phyloP scores from a whole-genome alignment of 768 basidiomycete species.

The Boletus insuetus region DNA sequence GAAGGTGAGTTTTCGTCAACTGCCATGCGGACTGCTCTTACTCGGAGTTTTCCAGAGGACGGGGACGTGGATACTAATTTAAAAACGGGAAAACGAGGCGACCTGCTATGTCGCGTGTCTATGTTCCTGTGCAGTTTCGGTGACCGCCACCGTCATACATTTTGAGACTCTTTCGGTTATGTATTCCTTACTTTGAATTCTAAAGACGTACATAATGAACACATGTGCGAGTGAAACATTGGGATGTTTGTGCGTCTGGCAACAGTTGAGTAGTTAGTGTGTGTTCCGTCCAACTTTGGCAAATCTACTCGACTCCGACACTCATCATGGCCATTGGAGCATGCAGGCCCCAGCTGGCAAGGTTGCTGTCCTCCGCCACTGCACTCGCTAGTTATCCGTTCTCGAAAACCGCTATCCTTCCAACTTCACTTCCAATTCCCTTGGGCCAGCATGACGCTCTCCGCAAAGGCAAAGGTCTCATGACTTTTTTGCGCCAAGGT shows the following conservation, averaged over 20 bases:
- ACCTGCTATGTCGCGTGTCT: slow-evolving; percentile 6
- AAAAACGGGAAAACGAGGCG: slow-evolving; percentile 24
- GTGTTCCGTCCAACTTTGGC: slow-evolving; percentile 14
- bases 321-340: slow-evolving; percentile 9
- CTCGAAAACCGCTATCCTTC: slow-evolving; percentile 63
- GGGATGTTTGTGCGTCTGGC: not conserved
- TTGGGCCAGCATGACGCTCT: slow-evolving; percentile 42
- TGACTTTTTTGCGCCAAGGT: slow-evolving; percentile 67
- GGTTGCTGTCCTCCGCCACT: slow-evolving; percentile 25
- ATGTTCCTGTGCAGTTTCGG: slow-evolving; percentile 8
- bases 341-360: slow-evolving; percentile 11
- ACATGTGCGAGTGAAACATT: not conserved
- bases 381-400: slow-evolving; percentile 54
- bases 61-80: slow-evolving; percentile 66
- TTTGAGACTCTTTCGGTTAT: slow-evolving; percentile 20
- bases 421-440: slow-evolving; percentile 41
- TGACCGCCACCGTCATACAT: slow-evolving; percentile 13
- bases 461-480: slow-evolving; percentile 70
- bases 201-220: slow-evolving; percentile 32
- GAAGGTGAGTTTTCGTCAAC: slow-evolving; percentile 53
- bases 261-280: not conserved
- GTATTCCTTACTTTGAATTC: slow-evolving; percentile 29
- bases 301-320: not conserved
- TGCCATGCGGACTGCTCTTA: slow-evolving; percentile 12
- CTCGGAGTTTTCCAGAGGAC: slow-evolving; percentile 44